These are phyloP conservation scores for Chaetomium tenue DNA, from an alignment of 495 filamentous ascomycete genomes.

Conservation along the genomic window DNA sequence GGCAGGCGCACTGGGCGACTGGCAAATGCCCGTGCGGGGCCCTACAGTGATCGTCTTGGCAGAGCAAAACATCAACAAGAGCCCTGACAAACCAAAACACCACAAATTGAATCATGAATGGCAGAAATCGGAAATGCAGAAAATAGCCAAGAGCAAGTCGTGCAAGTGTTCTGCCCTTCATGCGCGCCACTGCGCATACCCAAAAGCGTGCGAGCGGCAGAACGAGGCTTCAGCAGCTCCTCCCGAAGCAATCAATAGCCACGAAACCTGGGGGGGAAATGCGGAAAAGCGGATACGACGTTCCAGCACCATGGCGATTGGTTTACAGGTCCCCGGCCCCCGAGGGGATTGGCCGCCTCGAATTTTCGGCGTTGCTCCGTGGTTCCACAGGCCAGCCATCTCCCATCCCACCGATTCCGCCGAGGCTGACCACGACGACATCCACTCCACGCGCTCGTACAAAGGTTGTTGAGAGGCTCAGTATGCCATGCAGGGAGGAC, in stretches of 20 bases:
- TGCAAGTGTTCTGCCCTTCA: background rate
- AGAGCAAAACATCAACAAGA: too few species aligned
- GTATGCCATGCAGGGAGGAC: too few species aligned
- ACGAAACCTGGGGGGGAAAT: background rate
- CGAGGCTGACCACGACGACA: slow-evolving; percentile 7
- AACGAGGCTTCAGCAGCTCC: slow-evolving; percentile 7
- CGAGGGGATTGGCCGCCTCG: slow-evolving; percentile 16
- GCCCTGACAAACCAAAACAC: background rate
- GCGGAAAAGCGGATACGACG: slow-evolving; percentile 1
- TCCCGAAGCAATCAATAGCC: slow-evolving; percentile 3
- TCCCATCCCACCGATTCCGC: background rate
- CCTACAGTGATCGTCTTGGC: background rate
- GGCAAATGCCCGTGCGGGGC: background rate
- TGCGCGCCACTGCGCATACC: background rate
- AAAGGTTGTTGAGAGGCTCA: background rate
- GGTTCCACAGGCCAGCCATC: background rate
- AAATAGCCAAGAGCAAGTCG: background rate
- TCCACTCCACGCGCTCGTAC: background rate
- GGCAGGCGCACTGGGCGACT: too few species aligned
- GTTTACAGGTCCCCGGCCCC: background rate
- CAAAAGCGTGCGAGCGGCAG: background rate
- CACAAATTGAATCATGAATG: background rate
- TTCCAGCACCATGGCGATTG: slow-evolving; percentile 11
- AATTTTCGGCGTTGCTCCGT: slow-evolving; percentile 13
- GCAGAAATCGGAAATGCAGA: background rate